Base-by-base conservation (phyloP, 352 stramenopile genomes). In the Elongisporangium undulatum region DNA sequence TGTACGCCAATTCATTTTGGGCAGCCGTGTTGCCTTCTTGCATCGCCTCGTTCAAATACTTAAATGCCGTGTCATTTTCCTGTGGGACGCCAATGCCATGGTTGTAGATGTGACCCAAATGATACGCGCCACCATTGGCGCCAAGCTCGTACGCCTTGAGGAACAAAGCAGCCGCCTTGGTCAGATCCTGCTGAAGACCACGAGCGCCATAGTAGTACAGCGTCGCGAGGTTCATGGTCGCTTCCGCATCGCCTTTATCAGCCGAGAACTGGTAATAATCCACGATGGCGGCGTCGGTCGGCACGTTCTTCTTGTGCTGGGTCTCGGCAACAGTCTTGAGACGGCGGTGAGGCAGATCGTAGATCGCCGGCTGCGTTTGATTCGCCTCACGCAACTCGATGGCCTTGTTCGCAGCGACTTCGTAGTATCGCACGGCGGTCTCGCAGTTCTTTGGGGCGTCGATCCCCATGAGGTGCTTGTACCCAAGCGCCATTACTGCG, bases 251-350 rank as follows among this genome's bases (percentile, higher is more conserved):
- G 16, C 89, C 90, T 61, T 95, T 94, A 39, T 95, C 86, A 9
- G 90, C 84, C 51, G 89, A 90, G 64, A 94, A 93, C 61, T 92
- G 74, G 60, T 96, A 96, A 61, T 96, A 97, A 53, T 96, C 85
- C n/a, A 95, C 82, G 51, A 93, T 89, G 0, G 81, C 86, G 1
- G 71, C 79, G 63, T 92, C 82, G 13, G 72, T 85, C 17, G 85
- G 85, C 3, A 82, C 56, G 53, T 89, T 92, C 59, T 89, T 91
- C 67, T 92, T 92, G 62, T 92, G 81, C 59, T 92, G 81, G 45
- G 75, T 72, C 62, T 92, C 85, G 17, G 75, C 69, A 41, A 90
- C 61, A 1, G 69, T 88, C 68, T 92, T 92, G 53, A 94, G 73
- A 0, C 85, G 81, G 12, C 82, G 81, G 29, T 90, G 76, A 13